Evolutionary conservation across 768 basidiomycete species (phyloP).

Genomic region (Boletus subparvulus): DNA sequence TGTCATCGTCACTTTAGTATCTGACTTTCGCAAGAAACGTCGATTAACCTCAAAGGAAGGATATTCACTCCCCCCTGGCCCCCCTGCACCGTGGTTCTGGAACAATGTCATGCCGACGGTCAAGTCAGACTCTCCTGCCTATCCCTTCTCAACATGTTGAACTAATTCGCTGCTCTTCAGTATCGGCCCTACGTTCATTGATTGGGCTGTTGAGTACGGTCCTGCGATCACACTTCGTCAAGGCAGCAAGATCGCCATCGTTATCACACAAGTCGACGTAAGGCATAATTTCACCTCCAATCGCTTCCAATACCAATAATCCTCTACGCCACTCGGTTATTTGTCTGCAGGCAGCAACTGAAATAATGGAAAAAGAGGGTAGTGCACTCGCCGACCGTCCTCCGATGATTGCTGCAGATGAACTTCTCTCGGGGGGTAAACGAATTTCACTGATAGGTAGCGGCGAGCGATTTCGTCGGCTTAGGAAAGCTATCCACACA

Average conservation of each 20-base stretch:
- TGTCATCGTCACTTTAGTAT: background rate
- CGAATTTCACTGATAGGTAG: constrained; percentile 47
- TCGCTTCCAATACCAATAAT: background rate
- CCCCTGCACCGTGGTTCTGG: constrained; percentile 11
- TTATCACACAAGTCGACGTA: constrained; percentile 23
- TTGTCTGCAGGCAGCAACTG: constrained; percentile 45
- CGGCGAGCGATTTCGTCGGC: constrained; percentile 55
- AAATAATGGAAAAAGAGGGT: constrained; percentile 64
- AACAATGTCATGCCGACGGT: background rate
- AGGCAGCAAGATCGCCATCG: constrained; percentile 32
- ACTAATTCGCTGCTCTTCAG: background rate
- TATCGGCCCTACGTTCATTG: constrained; percentile 38
- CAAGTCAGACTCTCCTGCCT: constrained; percentile 5
- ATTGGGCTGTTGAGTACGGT: constrained; percentile 57
- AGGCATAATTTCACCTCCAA: background rate
- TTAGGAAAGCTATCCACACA: constrained; percentile 52
- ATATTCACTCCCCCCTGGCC: constrained; percentile 17
- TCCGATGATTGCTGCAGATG: constrained; percentile 49
- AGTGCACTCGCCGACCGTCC: constrained; percentile 52
- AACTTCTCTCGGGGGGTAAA: constrained; percentile 56
- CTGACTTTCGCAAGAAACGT: background rate
- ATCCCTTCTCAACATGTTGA: background rate
- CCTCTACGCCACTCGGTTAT: background rate
- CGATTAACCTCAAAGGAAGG: constrained; percentile 5
- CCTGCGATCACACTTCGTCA: constrained; percentile 56